Evolutionary conservation across 2,329 filamentous ascomycete species (phyloP), one percentile per base, ranked within the genome.

Genomic region (Aureobasidium melanogenum): DNA sequence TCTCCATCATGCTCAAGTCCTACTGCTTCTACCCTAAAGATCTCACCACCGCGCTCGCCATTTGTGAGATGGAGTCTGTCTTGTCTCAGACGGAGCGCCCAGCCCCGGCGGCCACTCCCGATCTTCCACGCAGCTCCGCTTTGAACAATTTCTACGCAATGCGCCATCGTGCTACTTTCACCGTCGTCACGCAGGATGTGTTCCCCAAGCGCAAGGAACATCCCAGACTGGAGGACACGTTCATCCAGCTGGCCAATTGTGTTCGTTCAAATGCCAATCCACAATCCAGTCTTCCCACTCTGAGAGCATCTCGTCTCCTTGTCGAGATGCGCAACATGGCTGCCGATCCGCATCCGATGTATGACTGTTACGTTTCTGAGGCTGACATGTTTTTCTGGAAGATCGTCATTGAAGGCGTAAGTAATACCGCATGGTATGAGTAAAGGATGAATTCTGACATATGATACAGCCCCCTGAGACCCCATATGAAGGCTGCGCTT

Each of bases 341-440:
- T 7, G 63, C 63, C 2, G 66, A 68, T 24, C 62, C 63, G 3
- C 69, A 75, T 52, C 68, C 70, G 5, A 66, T 67, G 26, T 74
- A 73, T 54, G 74, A 77, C 50, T 64, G 76, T 36, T 77, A 74
- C 62, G 69, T 77, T 28, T 72, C 67, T 24, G 73, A 75, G 59
- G 63, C 64, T 28, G 73, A 76, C 60, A 71, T 76, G 62, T 67
- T 65, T 1, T 74, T 76, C 66, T 76, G 72, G 73, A 76, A 77
- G 62, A 64, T 76, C 7, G 70, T 74, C 9, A 73, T 77, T 67
- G 62, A 69, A 51, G 74, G 71, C 17, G 56, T 59, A 32, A 59
- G 56, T 59, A 19, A 3, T 15, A 9, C 10, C 26, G 9, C 12
- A 19, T 19, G 28, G 22, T 48, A 19, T 24, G 1, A 22, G 3